phyloP scores from a whole-genome alignment of 768 basidiomycete species.

The Nevesoporus exiguus region DNA sequence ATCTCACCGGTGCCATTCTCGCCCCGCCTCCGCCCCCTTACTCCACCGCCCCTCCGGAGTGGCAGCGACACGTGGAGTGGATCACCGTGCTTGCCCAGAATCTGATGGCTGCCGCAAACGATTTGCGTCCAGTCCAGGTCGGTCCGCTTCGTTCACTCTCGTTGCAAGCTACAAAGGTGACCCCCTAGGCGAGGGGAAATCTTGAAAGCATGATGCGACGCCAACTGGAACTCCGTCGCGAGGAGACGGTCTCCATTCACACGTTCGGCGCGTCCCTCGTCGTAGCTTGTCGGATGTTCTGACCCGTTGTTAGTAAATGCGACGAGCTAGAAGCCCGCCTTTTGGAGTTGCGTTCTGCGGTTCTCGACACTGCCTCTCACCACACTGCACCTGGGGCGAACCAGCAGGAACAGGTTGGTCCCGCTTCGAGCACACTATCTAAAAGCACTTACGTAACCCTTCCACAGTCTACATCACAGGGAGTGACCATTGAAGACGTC shows the following conservation, averaged over 20 bases:
- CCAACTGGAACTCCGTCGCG: constrained; percentile 68
- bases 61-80: constrained; percentile 77
- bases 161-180: background rate
- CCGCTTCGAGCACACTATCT: background rate
- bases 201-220: constrained; percentile 79
- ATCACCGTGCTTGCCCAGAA: constrained; percentile 79
- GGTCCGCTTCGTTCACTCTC: constrained; percentile 11
- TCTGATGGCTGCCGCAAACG: constrained; percentile 87
- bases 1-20: constrained; percentile 65
- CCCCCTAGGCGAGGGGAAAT: constrained; percentile 66
- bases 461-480: constrained; percentile 8
- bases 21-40: constrained; percentile 55
- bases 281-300: background rate
- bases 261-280: constrained; percentile 43
- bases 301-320: constrained; percentile 54
- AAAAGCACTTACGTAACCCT: background rate
- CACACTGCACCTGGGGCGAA: background rate
- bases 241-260: constrained; percentile 69
- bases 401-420: constrained; percentile 20
- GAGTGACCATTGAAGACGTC: constrained; percentile 38
- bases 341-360: constrained; percentile 43
- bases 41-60: constrained; percentile 52
- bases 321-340: constrained; percentile 65
- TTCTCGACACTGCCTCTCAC: constrained; percentile 13
- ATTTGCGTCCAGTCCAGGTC: constrained; percentile 85